These are phyloP conservation scores for Sanghuangporus sanghuang DNA, from an alignment of 1,284 basidiomycete genomes.

Conservation along the genomic window DNA sequence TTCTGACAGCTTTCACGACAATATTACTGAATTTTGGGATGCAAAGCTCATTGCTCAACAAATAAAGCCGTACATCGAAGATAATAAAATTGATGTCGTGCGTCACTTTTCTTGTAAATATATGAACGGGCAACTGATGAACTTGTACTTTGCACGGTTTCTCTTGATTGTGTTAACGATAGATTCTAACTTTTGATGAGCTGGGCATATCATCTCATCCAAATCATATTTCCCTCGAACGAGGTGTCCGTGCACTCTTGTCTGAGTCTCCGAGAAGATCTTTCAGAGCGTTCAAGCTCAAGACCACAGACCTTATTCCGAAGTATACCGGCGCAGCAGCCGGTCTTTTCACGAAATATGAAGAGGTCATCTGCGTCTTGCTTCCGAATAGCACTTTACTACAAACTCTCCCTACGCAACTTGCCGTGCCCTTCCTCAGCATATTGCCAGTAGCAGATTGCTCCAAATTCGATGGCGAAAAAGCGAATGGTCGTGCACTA, in stretches of 20 bases:
- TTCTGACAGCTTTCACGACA: conserved; percentile 57
- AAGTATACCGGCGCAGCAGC: conserved; percentile 61
- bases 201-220: conserved; percentile 82
- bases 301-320: conserved; percentile 47
- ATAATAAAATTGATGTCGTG: conserved; percentile 62
- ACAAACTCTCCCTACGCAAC: no score
- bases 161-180: not conserved
- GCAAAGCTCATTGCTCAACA: conserved; percentile 51
- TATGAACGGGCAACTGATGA: not conserved
- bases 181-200: conserved; percentile 91
- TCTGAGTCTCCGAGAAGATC: conserved; percentile 21
- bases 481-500: conserved; percentile 15
- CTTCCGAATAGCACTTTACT: not conserved
- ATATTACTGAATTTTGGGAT: conserved; percentile 69
- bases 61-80: conserved; percentile 54
- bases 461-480: conserved; percentile 16
- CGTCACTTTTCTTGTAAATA: conserved; percentile 24
- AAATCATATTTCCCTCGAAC: conserved; percentile 81
- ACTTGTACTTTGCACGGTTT: not conserved
- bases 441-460: conserved; percentile 26
- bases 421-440: not conserved
- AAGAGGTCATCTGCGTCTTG: conserved; percentile 25
- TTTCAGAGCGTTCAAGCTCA: conserved; percentile 49
- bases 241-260: conserved; percentile 45
- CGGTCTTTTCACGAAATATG: conserved; percentile 42